Evolutionary conservation across 371 early-diverging fungal species (phyloP), one percentile per base, ranked within the genome.

Genomic region (Mucor saturninus): DNA sequence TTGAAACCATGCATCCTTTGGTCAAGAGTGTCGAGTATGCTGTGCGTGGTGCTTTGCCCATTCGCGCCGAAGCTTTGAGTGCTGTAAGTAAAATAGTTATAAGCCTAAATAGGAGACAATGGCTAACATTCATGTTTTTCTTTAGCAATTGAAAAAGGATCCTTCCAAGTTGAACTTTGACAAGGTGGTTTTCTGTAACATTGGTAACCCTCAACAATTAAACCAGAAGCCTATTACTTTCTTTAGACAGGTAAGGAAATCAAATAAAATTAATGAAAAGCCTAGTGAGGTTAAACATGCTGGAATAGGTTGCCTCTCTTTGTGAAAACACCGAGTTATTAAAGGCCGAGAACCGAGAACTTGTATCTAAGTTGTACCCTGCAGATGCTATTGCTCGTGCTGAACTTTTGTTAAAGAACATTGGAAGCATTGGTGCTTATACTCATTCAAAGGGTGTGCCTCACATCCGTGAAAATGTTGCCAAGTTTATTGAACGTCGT

Each of bases 201-300:
- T 98, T 67, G 99, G 99, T 64, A 98, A 98, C 80, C 99, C 99
- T 43, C 98, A 98, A 78, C 94, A 95, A 75, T 86, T 98, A 9
- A 74, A 84, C 42, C 98, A 98, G 78, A 89, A 89, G 66, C 98
- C 98, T 26, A 93, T 98, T 74, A 95, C 99, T 26, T 98, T 97
- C 71, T 91, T 95, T 83, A 91, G 99, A 62, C 98, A 98, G 85
- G 94, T 92, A 81, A 65, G 35, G 32, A 45, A 29, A 37, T 3
- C 53, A 38, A 15, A 10, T 2, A 39, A 14, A n/a, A 5, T 43
- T 50, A 60, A 62, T 3, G 58, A 40, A 21, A 50, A 71, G 32
- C 21, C 13, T 8, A 49, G 31, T 46, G 37, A 45, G 62, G 38
- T 56, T 21, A 31, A 54, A 46, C n/a, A 62, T 58, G 6, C 5